Conservation (phyloP, 1,284 basidiomycete species). For the Mixia osmundae region DNA sequence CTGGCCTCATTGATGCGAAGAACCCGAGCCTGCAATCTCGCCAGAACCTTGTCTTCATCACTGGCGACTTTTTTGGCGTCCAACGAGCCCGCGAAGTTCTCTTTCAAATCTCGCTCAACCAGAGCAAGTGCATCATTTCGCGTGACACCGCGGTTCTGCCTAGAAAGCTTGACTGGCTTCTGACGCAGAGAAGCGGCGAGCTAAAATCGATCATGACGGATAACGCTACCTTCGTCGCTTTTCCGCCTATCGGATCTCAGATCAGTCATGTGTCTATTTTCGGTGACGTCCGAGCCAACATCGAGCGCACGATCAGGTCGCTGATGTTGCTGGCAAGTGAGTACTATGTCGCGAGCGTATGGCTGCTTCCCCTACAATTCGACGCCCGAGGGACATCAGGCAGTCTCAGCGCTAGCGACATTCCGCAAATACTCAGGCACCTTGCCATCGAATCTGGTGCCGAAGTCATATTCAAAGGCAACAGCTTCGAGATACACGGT, state of each 20-base stretch:
- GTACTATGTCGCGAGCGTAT: conserved; percentile 86
- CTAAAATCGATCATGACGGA: conserved; percentile 80
- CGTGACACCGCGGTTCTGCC: conserved; percentile 82
- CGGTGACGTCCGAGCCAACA: conserved; percentile 82
- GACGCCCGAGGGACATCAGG: conserved; percentile 64
- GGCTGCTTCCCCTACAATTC: conserved; percentile 80
- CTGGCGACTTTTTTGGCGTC: conserved; percentile 90
- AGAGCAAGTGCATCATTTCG: conserved; percentile 79
- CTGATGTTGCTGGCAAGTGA: conserved; percentile 91
- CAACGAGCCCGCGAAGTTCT: conserved; percentile 89
- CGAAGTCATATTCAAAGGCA: conserved; percentile 88
- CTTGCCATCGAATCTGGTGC: conserved; percentile 70
- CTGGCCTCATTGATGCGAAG: conserved; percentile 43
- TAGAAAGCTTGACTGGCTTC: conserved; percentile 94
- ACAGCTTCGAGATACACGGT: conserved; percentile 96
- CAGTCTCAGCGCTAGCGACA: conserved; percentile 57
- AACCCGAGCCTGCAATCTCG: conserved; percentile 19
- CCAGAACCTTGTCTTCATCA: conserved; percentile 77
- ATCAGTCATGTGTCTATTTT: conserved; percentile 80
- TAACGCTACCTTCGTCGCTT: conserved; percentile 86
- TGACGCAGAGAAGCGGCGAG: conserved; percentile 75
- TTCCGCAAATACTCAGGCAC: conserved; percentile 62
- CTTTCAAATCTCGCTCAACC: conserved; percentile 51
- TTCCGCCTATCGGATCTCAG: conserved; percentile 61
- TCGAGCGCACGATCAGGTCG: conserved; percentile 78